Evolutionary conservation across 352 stramenopile genomes (phyloP).

Genomic region (Pythium pyrilobum): DNA sequence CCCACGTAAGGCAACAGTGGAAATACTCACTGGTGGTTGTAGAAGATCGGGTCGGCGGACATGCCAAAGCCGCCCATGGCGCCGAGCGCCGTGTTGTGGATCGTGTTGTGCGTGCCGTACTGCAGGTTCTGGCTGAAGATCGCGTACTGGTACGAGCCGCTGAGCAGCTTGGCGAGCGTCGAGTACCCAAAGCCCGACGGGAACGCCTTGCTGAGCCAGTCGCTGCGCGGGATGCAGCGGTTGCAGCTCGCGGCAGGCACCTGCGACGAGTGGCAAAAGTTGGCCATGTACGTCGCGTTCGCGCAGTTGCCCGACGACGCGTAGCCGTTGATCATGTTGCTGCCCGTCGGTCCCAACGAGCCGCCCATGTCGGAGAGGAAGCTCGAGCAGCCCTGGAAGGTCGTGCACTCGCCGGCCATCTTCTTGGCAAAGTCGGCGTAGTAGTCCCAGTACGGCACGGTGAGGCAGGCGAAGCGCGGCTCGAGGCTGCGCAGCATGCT

Average conservation of each 20-base stretch:
- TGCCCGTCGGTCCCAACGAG: constrained; percentile 16
- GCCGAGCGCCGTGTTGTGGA: constrained; percentile 49
- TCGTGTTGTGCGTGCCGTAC: constrained; percentile 54
- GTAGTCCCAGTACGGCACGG: constrained; percentile 78
- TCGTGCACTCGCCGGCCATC: constrained; percentile 26
- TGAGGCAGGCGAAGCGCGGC: constrained; percentile 55
- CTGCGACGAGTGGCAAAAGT: constrained; percentile 53
- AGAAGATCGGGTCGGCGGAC: constrained; percentile 70
- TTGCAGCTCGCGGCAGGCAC: constrained; percentile 28
- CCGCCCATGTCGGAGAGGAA: constrained; percentile 65
- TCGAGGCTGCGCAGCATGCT: constrained; percentile 68
- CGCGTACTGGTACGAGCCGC: constrained; percentile 34
- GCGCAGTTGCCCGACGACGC: constrained; percentile 19
- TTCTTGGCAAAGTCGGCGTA: constrained; percentile 58
- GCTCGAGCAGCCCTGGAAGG: constrained; percentile 47
- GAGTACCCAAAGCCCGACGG: constrained; percentile 59
- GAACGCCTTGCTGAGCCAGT: constrained; percentile 34
- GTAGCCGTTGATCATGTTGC: constrained; percentile 22
- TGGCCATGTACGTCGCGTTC: constrained; percentile 10
- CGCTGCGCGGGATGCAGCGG: constrained; percentile 46
- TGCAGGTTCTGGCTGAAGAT: constrained; percentile 58
- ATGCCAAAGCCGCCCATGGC: constrained; percentile 36
- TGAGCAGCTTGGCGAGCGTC: constrained; percentile 38
- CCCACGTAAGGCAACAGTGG: not conserved
- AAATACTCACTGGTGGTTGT: constrained; percentile 65